Percentiles rank a stretch among this genome's conserved stretches.
Evolutionary conservation across 192 early-diverging fungal species (phyloP).

Genomic region (Umbelopsis isabellina): DNA sequence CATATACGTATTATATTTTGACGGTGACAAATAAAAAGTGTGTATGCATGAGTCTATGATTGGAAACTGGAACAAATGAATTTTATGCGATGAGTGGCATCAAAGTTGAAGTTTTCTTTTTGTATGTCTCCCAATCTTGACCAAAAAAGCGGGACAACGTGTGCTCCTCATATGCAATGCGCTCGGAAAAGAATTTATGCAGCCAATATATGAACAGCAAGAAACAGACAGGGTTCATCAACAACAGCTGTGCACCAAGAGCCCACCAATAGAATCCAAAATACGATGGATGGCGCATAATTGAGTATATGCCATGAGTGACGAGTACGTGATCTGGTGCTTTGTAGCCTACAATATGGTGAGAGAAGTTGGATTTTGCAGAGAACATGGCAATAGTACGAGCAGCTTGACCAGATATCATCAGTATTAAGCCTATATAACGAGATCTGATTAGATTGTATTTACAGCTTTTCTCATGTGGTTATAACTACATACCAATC

Average conservation of each 20-base stretch:
- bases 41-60: conserved; percentile 4
- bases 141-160: conserved; percentile 82
- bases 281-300: conserved; percentile 93
- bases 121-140: conserved; percentile 72
- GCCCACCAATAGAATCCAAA: conserved; percentile 96
- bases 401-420: conserved; percentile 73
- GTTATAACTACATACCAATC: conserved; percentile 33
- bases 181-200: conserved; percentile 72
- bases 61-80: not conserved
- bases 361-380: conserved; percentile 88
- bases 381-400: conserved; percentile 89
- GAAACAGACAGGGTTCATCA: conserved; percentile 81
- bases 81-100: conserved; percentile 69
- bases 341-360: conserved; percentile 76
- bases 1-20: not conserved
- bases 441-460: not conserved
- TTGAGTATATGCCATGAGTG: conserved; percentile 84
- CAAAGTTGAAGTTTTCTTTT: conserved; percentile 59
- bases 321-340: conserved; percentile 77
- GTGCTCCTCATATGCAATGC: conserved; percentile 82
- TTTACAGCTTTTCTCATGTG: not conserved
- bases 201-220: conserved; percentile 67
- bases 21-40: not conserved
- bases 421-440: conserved; percentile 56
- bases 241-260: conserved; percentile 72